Evolutionary conservation across 2,329 filamentous ascomycete species (phyloP).

Genomic region (Gaeumannomyces tritici): DNA sequence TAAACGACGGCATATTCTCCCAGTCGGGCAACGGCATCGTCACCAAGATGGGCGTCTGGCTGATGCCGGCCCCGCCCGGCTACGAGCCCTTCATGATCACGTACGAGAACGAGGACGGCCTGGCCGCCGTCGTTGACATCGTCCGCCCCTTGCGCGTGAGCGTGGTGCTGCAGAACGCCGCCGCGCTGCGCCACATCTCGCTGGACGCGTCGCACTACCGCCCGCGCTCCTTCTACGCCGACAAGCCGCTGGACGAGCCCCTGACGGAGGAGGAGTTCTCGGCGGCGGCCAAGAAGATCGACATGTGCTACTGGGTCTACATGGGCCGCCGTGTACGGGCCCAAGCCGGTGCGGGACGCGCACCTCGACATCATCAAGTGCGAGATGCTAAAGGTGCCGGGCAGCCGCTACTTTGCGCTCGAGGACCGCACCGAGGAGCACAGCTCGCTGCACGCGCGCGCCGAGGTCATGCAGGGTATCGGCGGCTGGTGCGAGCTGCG

Average conservation of each 20-base stretch:
- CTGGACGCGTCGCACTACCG: constrained; percentile 12
- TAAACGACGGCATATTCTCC: constrained; percentile 35
- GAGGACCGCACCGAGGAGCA: constrained; percentile 26
- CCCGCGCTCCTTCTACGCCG: neutral
- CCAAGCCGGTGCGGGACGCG: constrained; percentile 16
- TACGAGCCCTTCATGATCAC: constrained; percentile 29
- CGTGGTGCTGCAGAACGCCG: constrained; percentile 33
- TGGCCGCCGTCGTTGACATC: constrained; percentile 23
- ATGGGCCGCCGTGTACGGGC: constrained; percentile 35
- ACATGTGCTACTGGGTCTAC: constrained; percentile 38
- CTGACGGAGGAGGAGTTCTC: constrained; percentile 20
- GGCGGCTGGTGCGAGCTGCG: constrained; percentile 27
- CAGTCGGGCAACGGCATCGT: constrained; percentile 43
- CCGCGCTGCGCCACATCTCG: constrained; percentile 31
- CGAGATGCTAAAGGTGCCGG: constrained; percentile 29
- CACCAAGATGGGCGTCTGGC: constrained; percentile 41
- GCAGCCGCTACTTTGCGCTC: constrained; percentile 31
- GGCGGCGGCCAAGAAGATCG: constrained; percentile 22
- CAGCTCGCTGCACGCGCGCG: constrained; percentile 23
- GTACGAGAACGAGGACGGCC: constrained; percentile 24
- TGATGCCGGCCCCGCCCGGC: constrained; percentile 23
- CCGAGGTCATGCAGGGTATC: constrained; percentile 21
- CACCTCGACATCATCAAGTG: constrained; percentile 29
- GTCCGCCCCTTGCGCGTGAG: constrained; percentile 20
- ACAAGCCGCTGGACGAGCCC: constrained; percentile 24